These are phyloP conservation scores for Pythium brachiatum DNA, from an alignment of 352 stramenopile genomes.

Conservation along the genomic window DNA sequence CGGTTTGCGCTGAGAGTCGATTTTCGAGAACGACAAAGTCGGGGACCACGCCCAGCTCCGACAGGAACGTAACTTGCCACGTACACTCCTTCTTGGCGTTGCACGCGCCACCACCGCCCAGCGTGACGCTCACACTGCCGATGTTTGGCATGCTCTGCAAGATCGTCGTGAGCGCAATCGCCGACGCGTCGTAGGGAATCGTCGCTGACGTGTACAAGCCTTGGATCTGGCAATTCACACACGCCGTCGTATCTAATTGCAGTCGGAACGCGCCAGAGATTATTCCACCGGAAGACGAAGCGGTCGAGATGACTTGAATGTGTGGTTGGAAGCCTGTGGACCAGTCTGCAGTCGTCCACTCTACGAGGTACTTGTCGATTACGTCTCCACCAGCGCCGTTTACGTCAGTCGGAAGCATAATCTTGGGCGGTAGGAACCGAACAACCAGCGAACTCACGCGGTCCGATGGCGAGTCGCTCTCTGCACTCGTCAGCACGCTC, in stretches of 20 bases:
- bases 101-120: conserved; percentile 29
- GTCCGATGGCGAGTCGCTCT: conserved; percentile 40
- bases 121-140: conserved; percentile 82
- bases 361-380: conserved; percentile 91
- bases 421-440: conserved; percentile 67
- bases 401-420: conserved; percentile 45
- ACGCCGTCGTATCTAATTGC: conserved; percentile 81
- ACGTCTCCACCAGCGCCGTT: conserved; percentile 83
- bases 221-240: conserved; percentile 74
- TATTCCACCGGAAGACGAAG: conserved; percentile 29
- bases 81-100: conserved; percentile 55
- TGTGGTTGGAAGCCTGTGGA: conserved; percentile 42
- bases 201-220: conserved; percentile 53
- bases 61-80: conserved; percentile 81
- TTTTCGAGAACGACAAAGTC: conserved; percentile 43
- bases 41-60: conserved; percentile 55
- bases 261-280: conserved; percentile 77
- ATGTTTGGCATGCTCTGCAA: conserved; percentile 94
- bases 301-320: conserved; percentile 65
- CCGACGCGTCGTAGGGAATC: conserved; percentile 69
- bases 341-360: conserved; percentile 90
- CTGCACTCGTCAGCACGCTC: conserved; percentile 31
- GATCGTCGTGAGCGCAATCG: conserved; percentile 61
- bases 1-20: conserved; percentile 40
- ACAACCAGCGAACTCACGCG: conserved; percentile 86